Conservation (phyloP, 352 stramenopile species). For the Phytophthora citricola region DNA sequence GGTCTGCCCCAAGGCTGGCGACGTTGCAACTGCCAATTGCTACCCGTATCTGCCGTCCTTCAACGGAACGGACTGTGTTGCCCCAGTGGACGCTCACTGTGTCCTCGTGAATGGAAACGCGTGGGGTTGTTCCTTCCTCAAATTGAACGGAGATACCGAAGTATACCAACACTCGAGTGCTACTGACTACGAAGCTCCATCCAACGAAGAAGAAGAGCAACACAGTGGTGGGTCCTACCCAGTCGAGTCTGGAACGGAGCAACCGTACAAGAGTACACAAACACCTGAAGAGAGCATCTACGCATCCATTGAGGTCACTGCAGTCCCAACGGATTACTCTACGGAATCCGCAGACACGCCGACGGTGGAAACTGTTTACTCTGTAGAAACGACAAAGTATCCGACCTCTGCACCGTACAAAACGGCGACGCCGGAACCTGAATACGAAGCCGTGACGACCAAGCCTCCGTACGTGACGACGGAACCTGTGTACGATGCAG, state of each 20-base stretch:
- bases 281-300: neutral
- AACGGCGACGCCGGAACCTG: too few relatives aligned
- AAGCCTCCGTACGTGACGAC: too few relatives aligned
- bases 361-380: neutral
- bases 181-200: too few relatives aligned
- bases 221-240: too few relatives aligned
- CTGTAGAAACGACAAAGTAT: neutral
- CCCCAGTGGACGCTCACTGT: slow-evolving; percentile 24
- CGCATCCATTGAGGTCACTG: neutral
- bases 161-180: too few relatives aligned
- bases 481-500: too few relatives aligned
- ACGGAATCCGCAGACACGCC: neutral
- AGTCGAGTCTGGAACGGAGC: too few relatives aligned
- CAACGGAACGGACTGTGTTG: slow-evolving; percentile 25
- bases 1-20: slow-evolving; percentile 24
- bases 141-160: neutral
- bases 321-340: neutral
- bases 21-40: slow-evolving; percentile 29
- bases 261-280: too few relatives aligned
- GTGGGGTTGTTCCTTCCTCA: slow-evolving; percentile 26
- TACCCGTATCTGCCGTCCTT: slow-evolving; percentile 23
- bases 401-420: neutral
- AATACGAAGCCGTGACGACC: too few relatives aligned
- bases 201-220: too few relatives aligned
- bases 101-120: slow-evolving; percentile 3